phyloP scores from a whole-genome alignment of 169 alveolate genomes.

The Cardiosporidium cionae region DNA sequence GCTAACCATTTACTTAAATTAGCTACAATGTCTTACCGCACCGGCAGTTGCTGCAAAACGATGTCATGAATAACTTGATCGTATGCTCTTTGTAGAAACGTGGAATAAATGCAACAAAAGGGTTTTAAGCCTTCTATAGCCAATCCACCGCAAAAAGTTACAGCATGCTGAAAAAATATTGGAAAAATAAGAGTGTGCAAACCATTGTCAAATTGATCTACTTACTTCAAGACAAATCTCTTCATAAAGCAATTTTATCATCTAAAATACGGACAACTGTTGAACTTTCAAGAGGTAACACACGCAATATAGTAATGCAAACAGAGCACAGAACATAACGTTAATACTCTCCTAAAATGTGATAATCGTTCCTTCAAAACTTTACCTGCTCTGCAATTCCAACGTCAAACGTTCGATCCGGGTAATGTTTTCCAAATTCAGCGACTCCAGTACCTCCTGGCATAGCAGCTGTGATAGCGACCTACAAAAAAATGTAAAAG shows the following conservation, averaged over 20 bases:
- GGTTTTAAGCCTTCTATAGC: slow-evolving; percentile 64
- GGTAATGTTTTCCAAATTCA: slow-evolving; percentile 43
- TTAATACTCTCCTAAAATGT: neutral
- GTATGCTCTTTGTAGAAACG: slow-evolving; percentile 75
- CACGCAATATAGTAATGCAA: neutral
- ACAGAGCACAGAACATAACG: no score
- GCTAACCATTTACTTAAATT: no score
- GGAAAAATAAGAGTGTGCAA: neutral
- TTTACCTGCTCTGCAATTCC: slow-evolving; percentile 78
- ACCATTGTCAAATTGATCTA: no score
- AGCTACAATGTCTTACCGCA: no score
- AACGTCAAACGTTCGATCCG: slow-evolving; percentile 69
- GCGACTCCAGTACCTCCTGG: slow-evolving; percentile 72
- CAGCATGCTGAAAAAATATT: slow-evolving; percentile 66
- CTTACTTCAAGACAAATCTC: no score
- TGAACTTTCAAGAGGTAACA: neutral
- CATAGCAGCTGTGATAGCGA: slow-evolving; percentile 71
- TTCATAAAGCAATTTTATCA: no score
- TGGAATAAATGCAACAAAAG: slow-evolving; percentile 61
- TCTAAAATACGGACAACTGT: no score
- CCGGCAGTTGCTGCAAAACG: slow-evolving; percentile 59
- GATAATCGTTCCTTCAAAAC: neutral
- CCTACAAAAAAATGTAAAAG: neutral
- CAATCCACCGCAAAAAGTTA: slow-evolving; percentile 71
- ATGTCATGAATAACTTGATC: slow-evolving; percentile 72